These are phyloP conservation scores for Ceratocystis lukuohia DNA, from an alignment of 2,329 filamentous ascomycete species.

Conservation along the genomic window DNA sequence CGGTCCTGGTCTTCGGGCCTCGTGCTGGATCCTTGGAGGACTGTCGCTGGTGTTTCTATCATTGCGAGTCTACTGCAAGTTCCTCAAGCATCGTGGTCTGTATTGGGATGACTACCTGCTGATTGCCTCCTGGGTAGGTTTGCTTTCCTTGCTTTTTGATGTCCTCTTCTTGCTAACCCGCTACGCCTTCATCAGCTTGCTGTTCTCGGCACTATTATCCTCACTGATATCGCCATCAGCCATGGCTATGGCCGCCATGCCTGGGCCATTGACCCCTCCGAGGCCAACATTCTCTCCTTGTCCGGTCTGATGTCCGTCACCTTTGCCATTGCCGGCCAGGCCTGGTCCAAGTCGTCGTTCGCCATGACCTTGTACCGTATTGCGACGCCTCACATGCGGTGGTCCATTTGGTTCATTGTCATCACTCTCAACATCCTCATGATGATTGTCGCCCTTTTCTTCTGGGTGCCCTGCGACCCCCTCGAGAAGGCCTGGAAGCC, in stretches of 20 bases:
- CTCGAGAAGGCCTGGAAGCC: slow-evolving; percentile 23
- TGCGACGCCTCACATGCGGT: slow-evolving; percentile 21
- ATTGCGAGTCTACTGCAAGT: slow-evolving; percentile 29
- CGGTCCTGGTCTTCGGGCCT: slow-evolving; percentile 9
- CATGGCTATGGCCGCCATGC: slow-evolving; percentile 21
- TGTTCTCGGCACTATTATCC: slow-evolving; percentile 15
- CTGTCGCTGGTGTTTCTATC: slow-evolving; percentile 21
- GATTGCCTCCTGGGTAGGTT: slow-evolving; percentile 24
- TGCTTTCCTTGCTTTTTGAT: background rate
- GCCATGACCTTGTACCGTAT: slow-evolving; percentile 25
- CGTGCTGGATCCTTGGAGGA: slow-evolving; percentile 18
- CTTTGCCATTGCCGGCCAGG: slow-evolving; percentile 9
- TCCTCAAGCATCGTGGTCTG: slow-evolving; percentile 26
- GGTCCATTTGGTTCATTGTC: slow-evolving; percentile 24
- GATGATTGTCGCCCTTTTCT: slow-evolving; percentile 22
- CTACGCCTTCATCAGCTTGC: background rate
- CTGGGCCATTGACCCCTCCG: slow-evolving; percentile 15
- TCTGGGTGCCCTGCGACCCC: slow-evolving; percentile 24
- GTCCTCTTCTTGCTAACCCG: background rate
- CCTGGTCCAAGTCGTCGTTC: slow-evolving; percentile 22
- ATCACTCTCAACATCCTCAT: slow-evolving; percentile 23
- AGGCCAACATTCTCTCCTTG: slow-evolving; percentile 8
- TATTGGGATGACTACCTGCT: slow-evolving; percentile 30
- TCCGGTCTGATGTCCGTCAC: slow-evolving; percentile 17
- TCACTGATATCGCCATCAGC: slow-evolving; percentile 20